phyloP scores from a whole-genome alignment of 345 rosid genomes.

The thale cress (Arabidopsis thaliana) region TAIR10.1 NC_003070.9:20006501-20007000 shows the following conservation, averaged over 20 bases:
- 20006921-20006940: constrained; percentile 2
- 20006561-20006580: too few relatives aligned
- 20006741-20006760: not conserved
- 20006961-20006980: not conserved
- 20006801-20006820: constrained; percentile 43
- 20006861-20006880: constrained; percentile 30
- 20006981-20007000: not conserved
- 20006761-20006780: constrained; percentile 38
- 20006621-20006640: not conserved
- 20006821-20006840: constrained; percentile 47
- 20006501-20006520: not conserved
- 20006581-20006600: not conserved
- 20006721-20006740: not conserved
- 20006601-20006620: constrained; percentile 5
- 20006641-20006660: not conserved
- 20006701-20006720: not conserved
- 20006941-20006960: not conserved
- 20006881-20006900: constrained; percentile 34
- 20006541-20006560: too few relatives aligned
- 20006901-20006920: constrained; percentile 29
- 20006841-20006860: constrained; percentile 43
- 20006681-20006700: not conserved
- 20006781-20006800: constrained; percentile 43
- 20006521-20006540: not conserved
- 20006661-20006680: not conserved